Conservation (phyloP, 129 eudicot genomes). For the Glebionis coronaria region DNA sequence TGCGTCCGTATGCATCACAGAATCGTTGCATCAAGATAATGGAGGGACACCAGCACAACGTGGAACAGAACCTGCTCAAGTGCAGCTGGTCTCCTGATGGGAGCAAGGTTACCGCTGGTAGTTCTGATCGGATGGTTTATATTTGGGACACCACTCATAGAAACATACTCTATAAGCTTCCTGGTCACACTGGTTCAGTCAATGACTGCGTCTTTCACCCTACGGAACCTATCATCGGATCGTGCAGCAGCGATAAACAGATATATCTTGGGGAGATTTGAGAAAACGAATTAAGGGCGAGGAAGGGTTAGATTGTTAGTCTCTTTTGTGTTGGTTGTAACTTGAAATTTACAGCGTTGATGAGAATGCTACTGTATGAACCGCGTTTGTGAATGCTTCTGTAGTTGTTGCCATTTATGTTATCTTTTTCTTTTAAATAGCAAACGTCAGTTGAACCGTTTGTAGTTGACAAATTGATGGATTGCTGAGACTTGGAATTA, state of each 20-base stretch:
- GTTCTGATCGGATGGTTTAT: slow-evolving; percentile 89
- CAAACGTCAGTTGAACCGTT: slow-evolving; percentile 1
- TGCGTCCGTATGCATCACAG: slow-evolving; percentile 96
- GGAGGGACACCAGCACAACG: slow-evolving; percentile 93
- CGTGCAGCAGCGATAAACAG: slow-evolving; percentile 95
- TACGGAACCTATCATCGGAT: slow-evolving; percentile 67
- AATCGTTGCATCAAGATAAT: slow-evolving; percentile 91
- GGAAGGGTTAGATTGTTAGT: not conserved
- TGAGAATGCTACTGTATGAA: not conserved
- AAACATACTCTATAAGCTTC: slow-evolving; percentile 76
- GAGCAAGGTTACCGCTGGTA: slow-evolving; percentile 90
- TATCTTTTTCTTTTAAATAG: not conserved
- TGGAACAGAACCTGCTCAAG: slow-evolving; percentile 84
- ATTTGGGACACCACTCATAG: slow-evolving; percentile 93
- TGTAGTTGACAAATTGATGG: slow-evolving; percentile 10
- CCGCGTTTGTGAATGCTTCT: not conserved
- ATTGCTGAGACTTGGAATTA: not conserved
- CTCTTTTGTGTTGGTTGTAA: not conserved
- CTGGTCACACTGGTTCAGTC: slow-evolving; percentile 94
- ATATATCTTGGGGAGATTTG: slow-evolving; percentile 88
- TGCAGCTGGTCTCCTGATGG: slow-evolving; percentile 99
- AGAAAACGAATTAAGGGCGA: slow-evolving; percentile 3
- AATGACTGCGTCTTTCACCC: slow-evolving; percentile 90
- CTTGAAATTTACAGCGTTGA: not conserved
- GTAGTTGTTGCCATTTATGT: not conserved